Base-by-base conservation (phyloP, 768 basidiomycete genomes). In the Lentinula aciculospora region DNA sequence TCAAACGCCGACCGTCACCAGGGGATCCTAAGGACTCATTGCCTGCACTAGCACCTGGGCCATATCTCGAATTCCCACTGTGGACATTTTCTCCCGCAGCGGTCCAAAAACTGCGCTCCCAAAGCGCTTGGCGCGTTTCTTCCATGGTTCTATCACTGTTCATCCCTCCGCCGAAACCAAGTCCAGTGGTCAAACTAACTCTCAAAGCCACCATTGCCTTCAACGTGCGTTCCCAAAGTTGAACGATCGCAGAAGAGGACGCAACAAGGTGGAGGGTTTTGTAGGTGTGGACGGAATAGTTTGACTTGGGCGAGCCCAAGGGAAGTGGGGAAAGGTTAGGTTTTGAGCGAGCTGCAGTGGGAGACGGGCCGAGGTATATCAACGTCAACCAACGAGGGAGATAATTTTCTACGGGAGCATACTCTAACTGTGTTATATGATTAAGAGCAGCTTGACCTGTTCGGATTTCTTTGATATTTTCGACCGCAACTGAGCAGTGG, bases 191-290 rank as follows among this genome's bases (percentile, higher is more conserved):
- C 21, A 53, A 39, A 19, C 51, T 53, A 23, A 53, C 21, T 40
- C 51, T 53, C 21, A 37, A 34, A 2, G 51, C 36, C 9, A 53
- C 36, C 51, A 53, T 53, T 8, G 51, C 36, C 21, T 77, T 77
- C 10, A 95, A 70, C 0, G 90, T 83, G 31, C 73, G 68, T 44
- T 86, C 80, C 64, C 86, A 79, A 49, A 86, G 81, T 21, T 72
- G 61, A 54, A 77, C 74, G 2, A 68, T 63, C 2, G 78, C 71
- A 29, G 71, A 69, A 0, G 84, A 83, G 2, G 84, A 78, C 1
- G 94, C 87, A 53, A 95, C 79, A 60, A 95, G 78, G 66, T 97
- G 93, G 25, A 94, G 79, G 0, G 89, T 89, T 74, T 94, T 95
- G 77, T 90, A 92, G 23, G 75, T 77, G 17, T 84, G 87, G 45